Conservation (phyloP, 1,139 yeast genomes). For the Saccharomyces uvarum region DNA sequence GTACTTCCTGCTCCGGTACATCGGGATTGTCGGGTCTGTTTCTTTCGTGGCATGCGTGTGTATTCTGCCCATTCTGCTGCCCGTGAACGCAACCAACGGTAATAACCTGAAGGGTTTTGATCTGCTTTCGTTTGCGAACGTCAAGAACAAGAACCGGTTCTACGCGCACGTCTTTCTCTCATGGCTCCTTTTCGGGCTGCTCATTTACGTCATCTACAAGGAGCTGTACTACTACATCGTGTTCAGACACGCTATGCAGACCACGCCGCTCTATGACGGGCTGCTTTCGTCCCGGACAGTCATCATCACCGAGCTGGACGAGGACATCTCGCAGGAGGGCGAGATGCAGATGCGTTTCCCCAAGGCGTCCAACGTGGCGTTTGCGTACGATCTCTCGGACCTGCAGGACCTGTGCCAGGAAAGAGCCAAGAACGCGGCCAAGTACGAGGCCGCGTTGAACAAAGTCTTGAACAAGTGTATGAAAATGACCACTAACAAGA, state of each 20-base stretch:
- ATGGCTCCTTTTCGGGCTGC: constrained; percentile 56
- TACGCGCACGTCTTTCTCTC: constrained; percentile 69
- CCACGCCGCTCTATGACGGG: constrained; percentile 66
- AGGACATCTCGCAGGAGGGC: constrained; percentile 41
- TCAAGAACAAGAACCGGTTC: constrained; percentile 50
- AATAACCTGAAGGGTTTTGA: constrained; percentile 49
- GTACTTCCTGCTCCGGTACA: constrained; percentile 72
- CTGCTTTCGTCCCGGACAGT: constrained; percentile 60
- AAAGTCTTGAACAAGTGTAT: constrained; percentile 49
- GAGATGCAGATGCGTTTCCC: constrained; percentile 52
- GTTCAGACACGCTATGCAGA: constrained; percentile 57
- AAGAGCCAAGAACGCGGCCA: constrained; percentile 46
- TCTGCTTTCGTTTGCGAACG: constrained; percentile 54
- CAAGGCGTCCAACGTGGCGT: constrained; percentile 54
- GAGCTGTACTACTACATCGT: constrained; percentile 63
- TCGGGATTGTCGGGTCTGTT: constrained; percentile 54
- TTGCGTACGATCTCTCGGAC: constrained; percentile 51
- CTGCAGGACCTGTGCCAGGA: constrained; percentile 48
- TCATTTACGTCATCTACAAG: constrained; percentile 57
- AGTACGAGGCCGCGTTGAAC: constrained; percentile 55
- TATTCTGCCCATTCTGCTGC: constrained; percentile 71
- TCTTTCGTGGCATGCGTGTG: constrained; percentile 57
- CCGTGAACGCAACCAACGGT: constrained; percentile 83
- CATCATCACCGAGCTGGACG: constrained; percentile 55
- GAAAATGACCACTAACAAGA: constrained; percentile 47